A percentile compares a stretch with the other conserved stretches of the same genome.
These are phyloP conservation scores for Prosopis cineraria DNA, from an alignment of 306 rosid species.

Conservation along the genomic window DNA sequence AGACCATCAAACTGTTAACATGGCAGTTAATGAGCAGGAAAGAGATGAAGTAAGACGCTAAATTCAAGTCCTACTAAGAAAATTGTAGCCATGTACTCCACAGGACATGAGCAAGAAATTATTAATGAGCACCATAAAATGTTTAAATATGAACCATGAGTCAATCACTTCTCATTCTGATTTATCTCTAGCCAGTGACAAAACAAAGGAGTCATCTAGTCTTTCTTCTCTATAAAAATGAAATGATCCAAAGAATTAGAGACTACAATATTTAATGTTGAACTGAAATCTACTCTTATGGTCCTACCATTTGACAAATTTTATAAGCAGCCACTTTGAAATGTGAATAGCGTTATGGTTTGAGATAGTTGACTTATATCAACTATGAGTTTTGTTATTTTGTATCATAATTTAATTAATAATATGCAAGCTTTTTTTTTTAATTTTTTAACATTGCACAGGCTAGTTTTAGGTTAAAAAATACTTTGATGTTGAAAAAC, in stretches of 20 bases:
- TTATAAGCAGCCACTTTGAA: too few relatives aligned
- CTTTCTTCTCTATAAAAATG: slow-evolving; percentile 61
- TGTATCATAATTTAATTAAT: not conserved
- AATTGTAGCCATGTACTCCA: slow-evolving; percentile 18
- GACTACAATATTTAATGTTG: slow-evolving; percentile 5
- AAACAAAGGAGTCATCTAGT: slow-evolving; percentile 43
- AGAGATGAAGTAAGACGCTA: slow-evolving; percentile 69
- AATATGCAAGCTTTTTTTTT: too few relatives aligned
- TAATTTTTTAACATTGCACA: too few relatives aligned
- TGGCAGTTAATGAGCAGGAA: slow-evolving; percentile 49
- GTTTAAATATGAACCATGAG: slow-evolving; percentile 7
- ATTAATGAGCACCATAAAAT: not conserved
- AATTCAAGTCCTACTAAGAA: slow-evolving; percentile 43
- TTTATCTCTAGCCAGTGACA: slow-evolving; percentile 35
- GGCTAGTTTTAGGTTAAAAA: not conserved
- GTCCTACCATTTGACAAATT: too few relatives aligned
- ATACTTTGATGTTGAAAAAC: not conserved
- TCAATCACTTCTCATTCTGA: slow-evolving; percentile 13
- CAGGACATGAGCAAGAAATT: not conserved
- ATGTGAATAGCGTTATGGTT: not conserved
- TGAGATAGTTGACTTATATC: not conserved
- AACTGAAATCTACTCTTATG: too few relatives aligned
- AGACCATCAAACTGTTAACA: slow-evolving; percentile 40
- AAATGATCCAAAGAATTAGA: slow-evolving; percentile 24
- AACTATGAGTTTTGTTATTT: not conserved